Conservation (phyloP, 306 rosid species). For the Crotalaria pallida region DNA sequence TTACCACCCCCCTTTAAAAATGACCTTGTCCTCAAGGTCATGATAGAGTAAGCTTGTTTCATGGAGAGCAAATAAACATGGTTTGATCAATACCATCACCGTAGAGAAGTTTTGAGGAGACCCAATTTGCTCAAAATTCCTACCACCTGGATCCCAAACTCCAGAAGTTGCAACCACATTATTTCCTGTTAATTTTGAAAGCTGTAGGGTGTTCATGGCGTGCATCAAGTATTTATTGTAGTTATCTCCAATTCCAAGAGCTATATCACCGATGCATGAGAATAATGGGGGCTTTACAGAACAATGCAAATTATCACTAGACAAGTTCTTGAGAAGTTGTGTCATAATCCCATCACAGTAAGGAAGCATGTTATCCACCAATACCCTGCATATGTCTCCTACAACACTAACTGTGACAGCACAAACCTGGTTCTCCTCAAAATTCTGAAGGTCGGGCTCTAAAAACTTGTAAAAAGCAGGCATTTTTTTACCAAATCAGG, state of each 20-base stretch:
- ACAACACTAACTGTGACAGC: slow-evolving; percentile 91
- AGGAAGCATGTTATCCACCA: slow-evolving; percentile 82
- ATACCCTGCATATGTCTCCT: slow-evolving; percentile 87
- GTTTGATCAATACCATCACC: no score
- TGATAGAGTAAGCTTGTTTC: no score
- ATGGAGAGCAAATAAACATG: no score
- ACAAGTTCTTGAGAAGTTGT: slow-evolving; percentile 76
- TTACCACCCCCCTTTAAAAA: no score
- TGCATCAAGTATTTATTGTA: slow-evolving; percentile 77
- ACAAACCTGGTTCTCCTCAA: slow-evolving; percentile 91
- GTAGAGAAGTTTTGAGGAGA: no score
- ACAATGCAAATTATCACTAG: slow-evolving; percentile 83
- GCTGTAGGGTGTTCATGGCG: slow-evolving; percentile 88
- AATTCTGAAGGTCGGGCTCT: slow-evolving; percentile 85
- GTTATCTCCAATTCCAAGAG: slow-evolving; percentile 83
- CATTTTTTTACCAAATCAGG: slow-evolving; percentile 72
- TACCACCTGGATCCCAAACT: no score
- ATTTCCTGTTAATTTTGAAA: no score
- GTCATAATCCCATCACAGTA: slow-evolving; percentile 93
- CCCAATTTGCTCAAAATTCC: no score
- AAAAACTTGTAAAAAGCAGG: slow-evolving; percentile 73
- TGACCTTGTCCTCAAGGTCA: no score
- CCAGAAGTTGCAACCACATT: no score
- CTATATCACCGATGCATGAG: slow-evolving; percentile 89
- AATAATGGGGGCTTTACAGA: slow-evolving; percentile 86